Base-by-base conservation (phyloP, 2,329 filamentous ascomycete genomes). In the Fusarium dimerum region DNA sequence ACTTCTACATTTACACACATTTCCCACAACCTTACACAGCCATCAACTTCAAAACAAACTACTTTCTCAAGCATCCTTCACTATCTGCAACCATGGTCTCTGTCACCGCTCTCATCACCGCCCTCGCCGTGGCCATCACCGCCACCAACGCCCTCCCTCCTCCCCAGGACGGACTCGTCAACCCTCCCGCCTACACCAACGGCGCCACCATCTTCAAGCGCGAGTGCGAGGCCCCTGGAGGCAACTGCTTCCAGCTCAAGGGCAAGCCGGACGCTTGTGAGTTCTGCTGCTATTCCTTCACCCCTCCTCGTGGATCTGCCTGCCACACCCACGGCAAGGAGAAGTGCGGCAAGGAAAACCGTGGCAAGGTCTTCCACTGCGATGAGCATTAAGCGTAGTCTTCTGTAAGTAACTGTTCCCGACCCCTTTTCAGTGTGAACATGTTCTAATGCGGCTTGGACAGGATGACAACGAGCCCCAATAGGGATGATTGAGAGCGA, bases 261-360 rank as follows among this genome's bases (percentile, higher is more conserved):
- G 39, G 30, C 40, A 17, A 40, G 7, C 13, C 17, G 13, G 12
- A 41, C 39, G 45, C 41, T 16, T 47, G 45, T 34, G 45, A 47
- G 45, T 47, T 34, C 34, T 47, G 45, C 36, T 47, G 45, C 18
- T 47, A 47, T 34, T 47, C 45, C 11, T 47, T 47, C 20, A 47
- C 38, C 15, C 45, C 45, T 15, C 45, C 45, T 17, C 36, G 11
- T 17, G 45, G 45, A 18, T 47, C 45, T 29, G 32, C 36, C 15
- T 47, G 45, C 45, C 46, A 48, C 39, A 36, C 46, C 39, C 46
- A 48, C 16, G 39, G 29, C 15, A 18, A 13, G 18, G 39, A 48
- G 10, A 41, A 17, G 39, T 48, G 45, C 45, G 45, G 45, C n/a
- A 26, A 47, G 8, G 36, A 11, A 8, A 16, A 47, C 5, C 2